These are phyloP conservation scores for Phialophora chinensis DNA, from an alignment of 2,329 filamentous ascomycete species.

Conservation along the genomic window DNA sequence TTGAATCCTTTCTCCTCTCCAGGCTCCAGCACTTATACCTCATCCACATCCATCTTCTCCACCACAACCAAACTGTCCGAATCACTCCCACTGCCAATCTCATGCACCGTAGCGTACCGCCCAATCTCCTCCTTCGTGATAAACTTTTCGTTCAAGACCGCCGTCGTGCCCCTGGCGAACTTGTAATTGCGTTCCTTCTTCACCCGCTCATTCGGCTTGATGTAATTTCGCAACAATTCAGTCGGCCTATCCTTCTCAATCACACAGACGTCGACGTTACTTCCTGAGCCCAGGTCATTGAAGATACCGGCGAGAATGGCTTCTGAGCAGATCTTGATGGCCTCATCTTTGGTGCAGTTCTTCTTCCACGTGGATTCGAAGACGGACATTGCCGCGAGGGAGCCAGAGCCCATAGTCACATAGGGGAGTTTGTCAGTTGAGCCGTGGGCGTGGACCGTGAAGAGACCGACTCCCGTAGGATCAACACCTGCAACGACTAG, in stretches of 20 bases:
- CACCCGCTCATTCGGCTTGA: constrained; percentile 88
- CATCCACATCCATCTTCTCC: constrained; percentile 71
- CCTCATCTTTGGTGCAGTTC: constrained; percentile 75
- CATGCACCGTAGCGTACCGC: constrained; percentile 91
- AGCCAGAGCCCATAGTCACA: constrained; percentile 98
- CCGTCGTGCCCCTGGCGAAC: constrained; percentile 91
- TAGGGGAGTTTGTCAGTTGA: constrained; percentile 98
- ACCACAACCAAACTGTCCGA: constrained; percentile 62
- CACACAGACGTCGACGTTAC: constrained; percentile 95
- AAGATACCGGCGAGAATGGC: constrained; percentile 97
- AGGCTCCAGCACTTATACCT: constrained; percentile 18
- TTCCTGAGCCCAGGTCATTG: constrained; percentile 96
- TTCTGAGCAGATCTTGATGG: constrained; percentile 80
- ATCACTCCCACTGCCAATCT: constrained; percentile 65
- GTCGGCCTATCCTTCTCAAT: constrained; percentile 96
- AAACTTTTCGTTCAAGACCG: constrained; percentile 92
- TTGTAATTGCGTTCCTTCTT: constrained; percentile 93
- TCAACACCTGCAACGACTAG: constrained; percentile 96
- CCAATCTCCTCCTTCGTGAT: constrained; percentile 92
- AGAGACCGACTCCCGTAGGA: constrained; percentile 91
- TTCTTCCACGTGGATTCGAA: constrained; percentile 97
- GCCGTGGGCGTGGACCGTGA: constrained; percentile 98
- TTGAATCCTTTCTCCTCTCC: constrained; percentile 1
- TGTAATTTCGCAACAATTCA: constrained; percentile 82
- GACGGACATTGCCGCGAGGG: constrained; percentile 94